These are phyloP conservation scores for Rhamnella rubrinervis DNA, from an alignment of 331 rosid genomes.

Conservation along the genomic window DNA sequence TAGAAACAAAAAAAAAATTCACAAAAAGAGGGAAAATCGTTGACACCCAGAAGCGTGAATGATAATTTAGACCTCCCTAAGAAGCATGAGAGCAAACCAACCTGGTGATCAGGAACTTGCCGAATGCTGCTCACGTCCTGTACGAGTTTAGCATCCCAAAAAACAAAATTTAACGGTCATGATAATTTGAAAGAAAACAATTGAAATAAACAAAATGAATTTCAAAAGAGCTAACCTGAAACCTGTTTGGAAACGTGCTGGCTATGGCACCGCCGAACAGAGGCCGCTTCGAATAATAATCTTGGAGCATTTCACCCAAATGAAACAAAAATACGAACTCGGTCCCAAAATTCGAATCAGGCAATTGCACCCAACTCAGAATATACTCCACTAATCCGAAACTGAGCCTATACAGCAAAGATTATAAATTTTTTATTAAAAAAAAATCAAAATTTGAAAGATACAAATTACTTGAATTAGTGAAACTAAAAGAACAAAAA, in stretches of 20 bases:
- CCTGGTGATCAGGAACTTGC: constrained; percentile 93
- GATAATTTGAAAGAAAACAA: background rate
- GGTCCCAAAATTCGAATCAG: background rate
- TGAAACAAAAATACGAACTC: background rate
- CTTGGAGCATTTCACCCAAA: constrained; percentile 42
- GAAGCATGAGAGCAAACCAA: constrained; percentile 18
- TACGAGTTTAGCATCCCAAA: constrained; percentile 10
- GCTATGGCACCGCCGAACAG: constrained; percentile 64
- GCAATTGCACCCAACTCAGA: background rate
- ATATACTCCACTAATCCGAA: background rate
- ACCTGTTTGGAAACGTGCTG: constrained; percentile 59
- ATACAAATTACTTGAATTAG: background rate
- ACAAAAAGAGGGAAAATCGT: background rate
- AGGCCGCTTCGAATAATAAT: constrained; percentile 37
- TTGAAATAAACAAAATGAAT: background rate
- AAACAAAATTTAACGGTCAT: constrained; percentile 4
- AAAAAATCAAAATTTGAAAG: background rate
- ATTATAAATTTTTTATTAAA: too few relatives aligned
- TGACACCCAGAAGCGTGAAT: constrained; percentile 7
- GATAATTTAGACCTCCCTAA: background rate
- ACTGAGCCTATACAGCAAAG: background rate
- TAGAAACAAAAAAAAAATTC: constrained; percentile 3
- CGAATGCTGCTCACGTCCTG: constrained; percentile 84
- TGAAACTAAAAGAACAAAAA: too few relatives aligned
- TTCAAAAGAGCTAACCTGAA: constrained; percentile 46